Percentiles rank a stretch among this genome's conserved stretches.
Evolutionary conservation across 2,329 filamentous ascomycete genomes (phyloP).

Genomic region (Blastomyces parvus): DNA sequence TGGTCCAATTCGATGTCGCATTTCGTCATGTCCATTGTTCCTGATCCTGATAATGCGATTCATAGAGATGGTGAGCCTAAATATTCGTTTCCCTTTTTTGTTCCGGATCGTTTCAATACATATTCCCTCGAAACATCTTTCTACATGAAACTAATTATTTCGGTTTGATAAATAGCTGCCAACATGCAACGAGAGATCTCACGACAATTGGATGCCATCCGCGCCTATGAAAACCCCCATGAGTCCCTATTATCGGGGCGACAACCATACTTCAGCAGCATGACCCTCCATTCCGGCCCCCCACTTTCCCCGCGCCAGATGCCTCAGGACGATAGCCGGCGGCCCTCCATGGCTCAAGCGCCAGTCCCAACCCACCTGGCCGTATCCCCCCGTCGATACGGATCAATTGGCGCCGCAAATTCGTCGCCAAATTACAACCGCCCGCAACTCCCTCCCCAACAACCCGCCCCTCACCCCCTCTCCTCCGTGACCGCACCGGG

Average conservation of each 20-base stretch:
- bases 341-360: slow-evolving; percentile 61
- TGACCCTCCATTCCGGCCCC: slow-evolving; percentile 54
- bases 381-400: slow-evolving; percentile 69
- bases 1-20: slow-evolving; percentile 79
- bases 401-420: slow-evolving; percentile 65
- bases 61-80: slow-evolving; percentile 66
- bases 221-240: slow-evolving; percentile 49
- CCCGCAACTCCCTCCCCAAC: slow-evolving; percentile 59
- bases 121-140: too few species aligned
- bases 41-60: slow-evolving; percentile 63
- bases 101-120: too few species aligned
- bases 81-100: too few species aligned
- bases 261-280: slow-evolving; percentile 55
- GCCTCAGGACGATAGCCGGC: slow-evolving; percentile 72
- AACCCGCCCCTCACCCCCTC: slow-evolving; percentile 55
- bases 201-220: slow-evolving; percentile 51
- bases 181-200: slow-evolving; percentile 55
- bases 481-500: slow-evolving; percentile 47
- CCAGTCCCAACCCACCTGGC: slow-evolving; percentile 74
- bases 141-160: neutral
- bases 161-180: slow-evolving; percentile 31
- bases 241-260: slow-evolving; percentile 57
- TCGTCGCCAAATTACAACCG: slow-evolving; percentile 66
- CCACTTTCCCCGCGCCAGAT: slow-evolving; percentile 82
- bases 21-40: slow-evolving; percentile 62